Evolutionary conservation across 1,284 basidiomycete genomes (phyloP).

Genomic region (Puccinia horiana): DNA sequence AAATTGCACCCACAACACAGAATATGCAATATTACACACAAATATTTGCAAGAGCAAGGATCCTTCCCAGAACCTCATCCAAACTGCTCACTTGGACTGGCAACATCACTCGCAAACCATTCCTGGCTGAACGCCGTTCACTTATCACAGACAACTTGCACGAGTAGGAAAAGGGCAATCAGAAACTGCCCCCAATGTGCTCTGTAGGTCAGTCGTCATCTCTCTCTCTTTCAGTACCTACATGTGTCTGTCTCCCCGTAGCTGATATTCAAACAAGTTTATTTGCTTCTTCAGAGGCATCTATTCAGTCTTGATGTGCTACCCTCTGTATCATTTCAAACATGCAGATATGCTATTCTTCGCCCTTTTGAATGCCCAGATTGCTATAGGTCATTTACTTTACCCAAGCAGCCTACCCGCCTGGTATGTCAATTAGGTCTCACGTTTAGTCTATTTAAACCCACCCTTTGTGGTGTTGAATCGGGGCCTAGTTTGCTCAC

Average conservation of each 20-base stretch:
- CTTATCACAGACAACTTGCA: conserved; percentile 26
- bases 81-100: background rate
- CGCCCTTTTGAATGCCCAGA: conserved; percentile 34
- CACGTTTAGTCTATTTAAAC: conserved; percentile 31
- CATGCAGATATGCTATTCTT: conserved; percentile 40
- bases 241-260: background rate
- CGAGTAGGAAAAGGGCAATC: conserved; percentile 39
- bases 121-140: conserved; percentile 21
- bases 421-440: conserved; percentile 43
- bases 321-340: conserved; percentile 24
- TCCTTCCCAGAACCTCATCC: too few relatives aligned
- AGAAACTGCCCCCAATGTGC: conserved; percentile 43
- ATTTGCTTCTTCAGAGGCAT: conserved; percentile 30
- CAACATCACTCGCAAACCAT: background rate
- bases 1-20: too few relatives aligned
- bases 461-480: conserved; percentile 32
- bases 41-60: too few relatives aligned
- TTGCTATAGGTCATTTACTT: conserved; percentile 24
- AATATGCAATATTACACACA: too few relatives aligned
- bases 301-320: conserved; percentile 34
- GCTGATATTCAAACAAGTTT: background rate
- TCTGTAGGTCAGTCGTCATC: conserved; percentile 39
- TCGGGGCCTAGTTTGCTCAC: conserved; percentile 6
- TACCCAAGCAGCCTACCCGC: conserved; percentile 32
- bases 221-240: background rate